phyloP scores from a whole-genome alignment of 2,329 filamentous ascomycete species.

The Sporothrix curviconia region DNA sequence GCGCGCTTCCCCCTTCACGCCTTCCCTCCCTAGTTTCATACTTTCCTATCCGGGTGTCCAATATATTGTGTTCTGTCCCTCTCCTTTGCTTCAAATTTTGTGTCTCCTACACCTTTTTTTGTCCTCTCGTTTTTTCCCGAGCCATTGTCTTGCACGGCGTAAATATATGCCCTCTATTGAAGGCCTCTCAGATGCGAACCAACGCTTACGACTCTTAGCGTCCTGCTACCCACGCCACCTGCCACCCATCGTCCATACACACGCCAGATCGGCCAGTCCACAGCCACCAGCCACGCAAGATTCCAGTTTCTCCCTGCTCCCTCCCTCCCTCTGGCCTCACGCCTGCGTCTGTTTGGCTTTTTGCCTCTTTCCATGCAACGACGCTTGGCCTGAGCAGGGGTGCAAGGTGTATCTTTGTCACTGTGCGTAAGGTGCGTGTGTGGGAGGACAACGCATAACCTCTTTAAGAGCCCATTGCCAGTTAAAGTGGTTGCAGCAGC shows the following conservation, averaged over 20 bases:
- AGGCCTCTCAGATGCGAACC: not conserved
- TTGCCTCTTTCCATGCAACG: not conserved
- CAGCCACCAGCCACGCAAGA: conserved; percentile 13
- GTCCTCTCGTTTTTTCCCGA: not conserved
- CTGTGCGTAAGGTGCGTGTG: too few species aligned
- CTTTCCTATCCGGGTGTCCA: not conserved
- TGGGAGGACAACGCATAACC: conserved; percentile 2
- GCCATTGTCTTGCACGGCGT: not conserved
- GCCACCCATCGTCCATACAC: not conserved
- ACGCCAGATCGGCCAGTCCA: conserved; percentile 1
- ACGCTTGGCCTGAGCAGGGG: not conserved
- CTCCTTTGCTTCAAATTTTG: not conserved
- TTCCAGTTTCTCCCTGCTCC: conserved; percentile 3
- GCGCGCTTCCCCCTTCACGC: not conserved
- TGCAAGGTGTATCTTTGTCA: too few species aligned
- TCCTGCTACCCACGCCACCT: not conserved
- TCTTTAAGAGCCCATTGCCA: not conserved
- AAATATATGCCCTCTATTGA: not conserved
- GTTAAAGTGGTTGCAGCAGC: conserved; percentile 8
- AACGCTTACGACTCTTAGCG: not conserved
- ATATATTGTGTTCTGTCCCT: not conserved
- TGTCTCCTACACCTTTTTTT: not conserved
- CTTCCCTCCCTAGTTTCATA: not conserved
- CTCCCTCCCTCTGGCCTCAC: not conserved
- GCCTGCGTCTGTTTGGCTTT: not conserved